phyloP scores from a whole-genome alignment of 495 filamentous ascomycete species.

The Aspergillus wentii region DNA sequence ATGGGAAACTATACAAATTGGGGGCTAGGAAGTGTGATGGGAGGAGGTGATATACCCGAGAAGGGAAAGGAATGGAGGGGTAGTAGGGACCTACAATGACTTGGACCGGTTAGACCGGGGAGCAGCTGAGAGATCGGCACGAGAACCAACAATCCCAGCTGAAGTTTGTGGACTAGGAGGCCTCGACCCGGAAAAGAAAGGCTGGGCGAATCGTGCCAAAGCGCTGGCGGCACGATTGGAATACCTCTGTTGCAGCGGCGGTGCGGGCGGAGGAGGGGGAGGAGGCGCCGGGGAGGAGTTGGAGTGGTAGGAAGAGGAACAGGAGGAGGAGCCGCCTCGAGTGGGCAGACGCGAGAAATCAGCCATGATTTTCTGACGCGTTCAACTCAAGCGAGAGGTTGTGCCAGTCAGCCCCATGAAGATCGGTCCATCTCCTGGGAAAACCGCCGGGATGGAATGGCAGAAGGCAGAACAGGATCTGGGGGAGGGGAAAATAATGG shows the following conservation, averaged over 20 bases:
- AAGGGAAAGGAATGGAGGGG: constrained; percentile 2
- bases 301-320: no score
- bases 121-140: constrained; percentile 26
- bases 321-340: constrained; percentile 21
- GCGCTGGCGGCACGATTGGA: constrained; percentile 48
- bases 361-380: constrained; percentile 32
- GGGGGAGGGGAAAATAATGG: background rate
- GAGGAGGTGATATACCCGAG: constrained; percentile 3
- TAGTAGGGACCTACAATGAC: constrained; percentile 30
- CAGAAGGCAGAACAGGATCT: constrained; percentile 11
- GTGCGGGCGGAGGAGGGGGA: constrained; percentile 48
- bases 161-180: constrained; percentile 46
- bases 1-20: constrained; percentile 21
- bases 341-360: constrained; percentile 33
- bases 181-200: constrained; percentile 51
- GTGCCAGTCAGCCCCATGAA: constrained; percentile 5
- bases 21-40: no score
- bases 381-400: background rate
- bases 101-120: constrained; percentile 36
- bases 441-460: no score
- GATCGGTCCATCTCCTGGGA: constrained; percentile 19
- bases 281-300: constrained; percentile 27
- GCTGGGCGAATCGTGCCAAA: constrained; percentile 53
- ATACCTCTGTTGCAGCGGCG: constrained; percentile 46
- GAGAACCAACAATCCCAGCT: constrained; percentile 9